These are phyloP conservation scores for Wickerhamomyces subpelliculosus DNA, from an alignment of 805 yeast species.

Conservation along the genomic window DNA sequence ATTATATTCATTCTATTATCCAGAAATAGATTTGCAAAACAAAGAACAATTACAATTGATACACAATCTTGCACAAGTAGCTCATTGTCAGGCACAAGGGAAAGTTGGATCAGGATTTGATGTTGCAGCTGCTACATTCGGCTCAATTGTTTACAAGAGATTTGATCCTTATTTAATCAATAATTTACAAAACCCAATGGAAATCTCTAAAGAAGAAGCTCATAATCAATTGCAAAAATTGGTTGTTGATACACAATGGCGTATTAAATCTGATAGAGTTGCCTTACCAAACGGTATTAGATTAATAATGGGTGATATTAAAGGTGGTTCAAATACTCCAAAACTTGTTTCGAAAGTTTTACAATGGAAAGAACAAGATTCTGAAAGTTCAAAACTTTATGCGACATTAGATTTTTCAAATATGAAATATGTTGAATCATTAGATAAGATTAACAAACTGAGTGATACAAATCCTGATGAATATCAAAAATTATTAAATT, in stretches of 20 bases:
- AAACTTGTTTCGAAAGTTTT: slow-evolving; percentile 73
- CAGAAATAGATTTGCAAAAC: slow-evolving; percentile 25
- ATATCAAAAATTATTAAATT: slow-evolving; percentile 27
- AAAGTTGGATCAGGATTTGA: slow-evolving; percentile 97
- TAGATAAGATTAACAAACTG: slow-evolving; percentile 34
- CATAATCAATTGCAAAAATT: slow-evolving; percentile 25
- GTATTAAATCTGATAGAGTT: slow-evolving; percentile 45
- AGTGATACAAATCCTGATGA: slow-evolving; percentile 22
- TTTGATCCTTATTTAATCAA: slow-evolving; percentile 53
- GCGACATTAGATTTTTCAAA: slow-evolving; percentile 51
- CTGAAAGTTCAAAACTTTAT: slow-evolving; percentile 47
- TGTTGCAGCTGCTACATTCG: slow-evolving; percentile 91
- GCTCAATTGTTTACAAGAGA: slow-evolving; percentile 76
- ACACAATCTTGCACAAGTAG: slow-evolving; percentile 81
- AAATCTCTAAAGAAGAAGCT: slow-evolving; percentile 19
- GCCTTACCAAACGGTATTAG: slow-evolving; percentile 62
- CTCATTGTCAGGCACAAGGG: slow-evolving; percentile 91
- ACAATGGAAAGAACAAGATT: slow-evolving; percentile 55
- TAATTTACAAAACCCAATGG: slow-evolving; percentile 25
- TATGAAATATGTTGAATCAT: slow-evolving; percentile 40
- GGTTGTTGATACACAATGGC: slow-evolving; percentile 51
- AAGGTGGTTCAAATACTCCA: slow-evolving; percentile 92
- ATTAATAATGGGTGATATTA: slow-evolving; percentile 87
- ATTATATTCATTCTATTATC: slow-evolving; percentile 41
- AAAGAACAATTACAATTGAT: slow-evolving; percentile 29